A percentile compares a stretch with the other conserved stretches of the same genome.
Conservation (phyloP, 106 monocot genomes). For the Chionographis japonica region DNA sequence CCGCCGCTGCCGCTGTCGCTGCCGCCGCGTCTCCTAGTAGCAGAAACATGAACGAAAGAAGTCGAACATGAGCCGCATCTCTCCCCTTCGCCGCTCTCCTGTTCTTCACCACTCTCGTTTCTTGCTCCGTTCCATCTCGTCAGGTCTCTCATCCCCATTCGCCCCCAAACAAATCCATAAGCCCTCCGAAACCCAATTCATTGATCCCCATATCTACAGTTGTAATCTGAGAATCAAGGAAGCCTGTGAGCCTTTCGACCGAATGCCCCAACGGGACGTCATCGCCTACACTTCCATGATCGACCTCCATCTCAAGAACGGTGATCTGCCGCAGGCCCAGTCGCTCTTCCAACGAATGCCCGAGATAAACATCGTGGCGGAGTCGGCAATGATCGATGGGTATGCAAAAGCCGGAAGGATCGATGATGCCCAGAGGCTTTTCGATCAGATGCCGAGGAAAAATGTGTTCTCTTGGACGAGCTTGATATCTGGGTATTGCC, state of each 20-base stretch:
- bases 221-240: constrained; percentile 13
- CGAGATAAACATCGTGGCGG: constrained; percentile 23
- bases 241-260: constrained; percentile 31
- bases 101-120: not conserved
- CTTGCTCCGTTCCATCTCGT: not conserved
- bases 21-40: too few relatives aligned
- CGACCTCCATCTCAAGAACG: constrained; percentile 22
- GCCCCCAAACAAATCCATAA: too few relatives aligned
- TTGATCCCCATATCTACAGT: not conserved
- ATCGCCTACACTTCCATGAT: constrained; percentile 35
- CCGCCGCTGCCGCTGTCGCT: too few relatives aligned
- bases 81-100: not conserved
- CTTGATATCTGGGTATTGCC: constrained; percentile 35
- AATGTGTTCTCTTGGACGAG: constrained; percentile 43
- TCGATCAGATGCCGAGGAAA: constrained; percentile 22
- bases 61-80: too few relatives aligned
- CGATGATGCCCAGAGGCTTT: constrained; percentile 20
- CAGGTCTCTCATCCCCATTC: not conserved
- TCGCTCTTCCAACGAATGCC: constrained; percentile 18
- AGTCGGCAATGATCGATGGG: constrained; percentile 39
- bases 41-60: too few relatives aligned
- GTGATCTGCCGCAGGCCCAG: constrained; percentile 21
- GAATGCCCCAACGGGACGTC: constrained; percentile 33
- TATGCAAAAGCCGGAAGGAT: constrained; percentile 25
- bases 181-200: not conserved